A percentile compares a stretch with the other conserved stretches of the same genome.
Conservation (phyloP, 441 rosid species). For the Bocquillonia castaneifolia region DNA sequence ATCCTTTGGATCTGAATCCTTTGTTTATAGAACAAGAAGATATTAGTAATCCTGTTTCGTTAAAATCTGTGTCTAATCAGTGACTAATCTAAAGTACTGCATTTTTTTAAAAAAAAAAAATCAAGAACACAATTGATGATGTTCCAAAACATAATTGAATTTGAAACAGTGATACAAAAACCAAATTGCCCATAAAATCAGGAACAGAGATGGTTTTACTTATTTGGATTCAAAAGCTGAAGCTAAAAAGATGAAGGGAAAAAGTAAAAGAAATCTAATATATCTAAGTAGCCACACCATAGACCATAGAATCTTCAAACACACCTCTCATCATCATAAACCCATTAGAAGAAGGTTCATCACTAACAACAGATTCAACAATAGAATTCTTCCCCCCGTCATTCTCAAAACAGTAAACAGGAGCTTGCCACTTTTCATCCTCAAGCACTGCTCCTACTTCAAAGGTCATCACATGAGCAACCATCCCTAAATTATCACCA, state of each 20-base stretch:
- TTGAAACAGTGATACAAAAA: background rate
- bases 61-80: too few species aligned
- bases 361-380: slow-evolving; percentile 14
- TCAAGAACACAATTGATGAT: too few species aligned
- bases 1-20: too few species aligned
- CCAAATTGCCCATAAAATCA: background rate
- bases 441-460: slow-evolving; percentile 71
- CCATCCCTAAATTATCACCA: slow-evolving; percentile 45
- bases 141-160: too few species aligned
- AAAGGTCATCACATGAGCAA: slow-evolving; percentile 71
- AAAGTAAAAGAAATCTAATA: too few species aligned
- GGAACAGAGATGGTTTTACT: too few species aligned
- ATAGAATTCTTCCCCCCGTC: slow-evolving; percentile 4
- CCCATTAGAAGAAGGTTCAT: background rate
- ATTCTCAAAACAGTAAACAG: slow-evolving; percentile 53
- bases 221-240: background rate
- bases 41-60: too few species aligned
- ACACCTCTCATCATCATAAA: slow-evolving; percentile 12
- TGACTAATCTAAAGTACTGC: too few species aligned
- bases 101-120: too few species aligned
- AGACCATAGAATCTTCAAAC: background rate
- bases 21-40: too few species aligned
- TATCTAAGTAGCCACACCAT: background rate
- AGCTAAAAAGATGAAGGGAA: background rate
- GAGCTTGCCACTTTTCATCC: slow-evolving; percentile 75